Conservation (phyloP, 257 asterid genomes). For the Primulina eburnea region DNA sequence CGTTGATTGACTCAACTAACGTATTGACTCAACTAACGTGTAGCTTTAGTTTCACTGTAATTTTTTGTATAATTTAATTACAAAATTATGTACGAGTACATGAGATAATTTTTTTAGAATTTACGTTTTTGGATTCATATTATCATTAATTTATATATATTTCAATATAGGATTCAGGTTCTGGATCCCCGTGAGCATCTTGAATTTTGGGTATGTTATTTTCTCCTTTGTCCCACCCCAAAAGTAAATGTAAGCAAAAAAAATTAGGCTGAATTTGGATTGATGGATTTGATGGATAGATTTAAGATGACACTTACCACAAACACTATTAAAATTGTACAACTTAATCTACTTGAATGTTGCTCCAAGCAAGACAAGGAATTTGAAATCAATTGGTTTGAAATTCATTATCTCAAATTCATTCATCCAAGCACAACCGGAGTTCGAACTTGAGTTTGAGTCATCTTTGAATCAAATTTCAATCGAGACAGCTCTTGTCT, state of each 20-base stretch:
- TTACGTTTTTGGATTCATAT: conserved; percentile 8
- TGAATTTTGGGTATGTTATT: conserved; percentile 80
- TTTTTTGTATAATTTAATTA: no score
- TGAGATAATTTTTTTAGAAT: not conserved
- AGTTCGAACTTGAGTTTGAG: no score
- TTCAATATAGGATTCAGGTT: conserved; percentile 74
- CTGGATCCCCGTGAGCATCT: conserved; percentile 93
- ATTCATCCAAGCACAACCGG: no score
- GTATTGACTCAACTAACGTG: not conserved
- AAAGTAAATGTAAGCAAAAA: no score
- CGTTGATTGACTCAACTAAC: not conserved
- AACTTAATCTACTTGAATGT: no score
- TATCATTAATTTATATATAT: conserved; percentile 1
- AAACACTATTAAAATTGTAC: not conserved
- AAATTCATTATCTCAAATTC: no score
- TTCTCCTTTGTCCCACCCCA: conserved; percentile 1
- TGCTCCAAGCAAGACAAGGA: no score
- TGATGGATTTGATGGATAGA: no score
- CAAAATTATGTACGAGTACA: not conserved
- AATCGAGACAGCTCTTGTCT: not conserved
- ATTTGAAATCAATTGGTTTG: no score
- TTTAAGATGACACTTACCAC: no score
- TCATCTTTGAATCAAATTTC: not conserved
- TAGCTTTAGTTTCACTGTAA: not conserved
- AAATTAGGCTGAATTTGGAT: no score